Base-by-base conservation (phyloP, 2,329 filamentous ascomycete genomes). In the Fusarium denticulatum region DNA sequence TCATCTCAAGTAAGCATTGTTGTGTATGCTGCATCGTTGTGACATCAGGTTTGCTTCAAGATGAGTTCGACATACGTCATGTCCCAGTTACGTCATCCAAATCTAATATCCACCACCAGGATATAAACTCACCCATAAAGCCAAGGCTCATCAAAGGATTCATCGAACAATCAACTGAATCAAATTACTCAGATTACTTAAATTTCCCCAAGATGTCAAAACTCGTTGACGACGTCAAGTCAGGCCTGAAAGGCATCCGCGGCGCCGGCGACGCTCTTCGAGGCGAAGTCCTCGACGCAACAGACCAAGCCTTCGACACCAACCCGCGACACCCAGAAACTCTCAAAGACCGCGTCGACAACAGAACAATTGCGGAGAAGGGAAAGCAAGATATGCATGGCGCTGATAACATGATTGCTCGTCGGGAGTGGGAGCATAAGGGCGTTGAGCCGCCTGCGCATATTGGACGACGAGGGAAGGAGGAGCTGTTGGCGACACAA, bases 261-360 rank as follows among this genome's bases (percentile, higher is more conserved):
- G 76, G 76, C 7, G 71, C 76, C 6, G 76, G 76, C 22, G 76
- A 78, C 37, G 74, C 67, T 6, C n/a, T 78, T 0, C 52, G 76
- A 28, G 76, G 76, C 12, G 67, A 65, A 26, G 39, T 58, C 20
- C 62, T 78, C 49, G 64, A 77, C 1, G 73, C 69, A 34, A 72
- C 76, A 16, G 76, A 78, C 10, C 39, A 75, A 42, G 67, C 67
- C 14, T 78, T 78, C 24, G 68, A 77, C 7, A 68, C 45, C 18
- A 40, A 78, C 39, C 62, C 66, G 2, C 49, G 37, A 28, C 61
- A 78, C 39, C 76, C 76, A 2, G 30, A 59, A 5, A 59, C 65
- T 3, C 14, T 60, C 5, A 55, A 58, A 4, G 53, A 59, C 0
- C n/a, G 65, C 7, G 28, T 13, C 4, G 50, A 76, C 16, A 77